Base-by-base conservation (phyloP, 306 rosid genomes). In the Psophocarpus tetragonolobus region DNA sequence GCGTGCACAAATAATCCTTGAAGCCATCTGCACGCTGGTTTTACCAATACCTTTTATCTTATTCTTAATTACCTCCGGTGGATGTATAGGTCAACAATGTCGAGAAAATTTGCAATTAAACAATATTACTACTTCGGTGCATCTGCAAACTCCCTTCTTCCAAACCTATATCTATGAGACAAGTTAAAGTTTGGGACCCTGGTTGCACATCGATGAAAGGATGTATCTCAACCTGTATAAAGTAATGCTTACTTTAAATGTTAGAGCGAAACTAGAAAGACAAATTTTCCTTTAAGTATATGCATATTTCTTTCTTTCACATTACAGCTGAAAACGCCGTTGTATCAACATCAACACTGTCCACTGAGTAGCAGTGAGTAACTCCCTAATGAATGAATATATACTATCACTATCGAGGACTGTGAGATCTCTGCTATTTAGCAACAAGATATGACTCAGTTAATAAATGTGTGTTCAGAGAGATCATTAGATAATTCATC, bases 321-420 rank as follows among this genome's bases (percentile, higher is more conserved):
- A 2, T 6, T 41, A 45, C 64, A 62, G 67, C 30, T 17, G 73
- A 63, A 58, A 71, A 26, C 35, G 66, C 24, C 26, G 78, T 77
- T 7, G 54, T 32, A 78, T 82, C 76, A 79, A 51, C 45, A 58
- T 78, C 87, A 84, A 63, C 70, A 63, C 75, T 75, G 84, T 61
- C 72, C 18, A 30, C 57, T 21, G 51, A 62, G 27, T 70, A 42
- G 71, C 24, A 75, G 76, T 63, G 75, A 83, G 5, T 54, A 58
- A 53, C 51, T 48, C 74, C 61, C 29, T 64, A 68, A 66, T 84
- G 80, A 70, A 74, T 82, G 65, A 63, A 71, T 64, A 63, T 71
- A 77, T 78, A 64, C 56, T 69, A 85, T 79, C 84, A 71, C 76
- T 66, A 38, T 74, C 80, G 79, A 71, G 21, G 32, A 67, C 77